Percentiles rank a stretch among this genome's conserved stretches.
Evolutionary conservation across 1,284 basidiomycete species (phyloP).

Genomic region (Albatrellus sp.): DNA sequence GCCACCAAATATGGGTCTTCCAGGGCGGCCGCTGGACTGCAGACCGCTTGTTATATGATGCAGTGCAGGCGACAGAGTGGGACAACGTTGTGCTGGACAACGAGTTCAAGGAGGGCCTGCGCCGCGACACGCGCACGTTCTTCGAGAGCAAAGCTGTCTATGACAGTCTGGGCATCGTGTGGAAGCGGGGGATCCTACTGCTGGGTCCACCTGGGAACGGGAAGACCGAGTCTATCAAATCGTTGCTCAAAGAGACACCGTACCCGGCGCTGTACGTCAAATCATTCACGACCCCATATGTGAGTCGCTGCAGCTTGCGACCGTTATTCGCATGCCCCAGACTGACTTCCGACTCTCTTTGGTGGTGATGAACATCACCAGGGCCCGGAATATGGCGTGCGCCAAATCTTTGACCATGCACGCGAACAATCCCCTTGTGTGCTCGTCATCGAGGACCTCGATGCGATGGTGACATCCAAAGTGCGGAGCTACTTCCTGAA

Average conservation of each 20-base stretch:
- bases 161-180: constrained; percentile 26
- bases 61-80: constrained; percentile 24
- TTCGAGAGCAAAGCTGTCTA: constrained; percentile 27
- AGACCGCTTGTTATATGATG: constrained; percentile 22
- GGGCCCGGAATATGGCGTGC: constrained; percentile 62
- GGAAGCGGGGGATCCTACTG: constrained; percentile 57
- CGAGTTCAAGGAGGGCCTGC: constrained; percentile 22
- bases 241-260: constrained; percentile 54
- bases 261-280: constrained; percentile 69
- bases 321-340: too few species aligned
- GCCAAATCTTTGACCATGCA: constrained; percentile 51
- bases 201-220: constrained; percentile 74
- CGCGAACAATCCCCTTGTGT: constrained; percentile 61
- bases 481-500: constrained; percentile 82
- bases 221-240: constrained; percentile 74
- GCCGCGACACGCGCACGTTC: constrained; percentile 28
- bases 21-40: constrained; percentile 24
- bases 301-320: too few species aligned
- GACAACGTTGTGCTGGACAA: constrained; percentile 27
- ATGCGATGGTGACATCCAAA: constrained; percentile 52
- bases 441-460: constrained; percentile 70
- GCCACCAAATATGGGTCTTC: constrained; percentile 28
- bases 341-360: too few species aligned
- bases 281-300: constrained; percentile 40
- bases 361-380: too few species aligned